phyloP scores from a whole-genome alignment of 164 flowering plant genomes.

The Tetracentron sinense region DNA sequence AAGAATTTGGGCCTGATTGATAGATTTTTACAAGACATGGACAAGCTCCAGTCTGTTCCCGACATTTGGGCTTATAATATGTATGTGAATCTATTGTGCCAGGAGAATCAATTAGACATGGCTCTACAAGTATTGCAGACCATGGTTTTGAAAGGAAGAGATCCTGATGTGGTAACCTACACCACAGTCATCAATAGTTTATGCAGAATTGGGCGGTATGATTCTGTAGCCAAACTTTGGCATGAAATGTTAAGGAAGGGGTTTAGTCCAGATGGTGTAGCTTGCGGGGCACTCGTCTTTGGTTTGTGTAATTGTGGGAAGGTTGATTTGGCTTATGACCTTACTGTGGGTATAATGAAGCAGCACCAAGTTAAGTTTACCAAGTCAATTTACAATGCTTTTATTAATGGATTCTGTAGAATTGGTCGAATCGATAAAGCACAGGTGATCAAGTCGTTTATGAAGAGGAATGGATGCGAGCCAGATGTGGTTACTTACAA shows the following conservation, averaged over 20 bases:
- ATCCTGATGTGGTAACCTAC: constrained; percentile 81
- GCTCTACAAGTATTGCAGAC: constrained; percentile 50
- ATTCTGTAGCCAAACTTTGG: constrained; percentile 66
- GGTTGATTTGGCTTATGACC: constrained; percentile 91
- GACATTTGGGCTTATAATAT: constrained; percentile 83
- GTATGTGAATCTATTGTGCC: constrained; percentile 62
- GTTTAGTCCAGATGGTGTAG: constrained; percentile 51
- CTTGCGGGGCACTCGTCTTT: constrained; percentile 71
- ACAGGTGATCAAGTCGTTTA: constrained; percentile 55
- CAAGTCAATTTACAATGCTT: constrained; percentile 56
- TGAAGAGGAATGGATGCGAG: constrained; percentile 66
- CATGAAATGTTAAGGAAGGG: constrained; percentile 57
- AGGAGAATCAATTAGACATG: constrained; percentile 44
- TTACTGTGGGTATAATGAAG: constrained; percentile 51
- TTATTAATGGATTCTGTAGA: constrained; percentile 81
- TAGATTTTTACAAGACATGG: constrained; percentile 62
- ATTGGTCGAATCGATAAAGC: constrained; percentile 73
- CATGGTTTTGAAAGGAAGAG: constrained; percentile 59
- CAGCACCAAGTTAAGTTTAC: constrained; percentile 35
- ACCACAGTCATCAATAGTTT: constrained; percentile 65
- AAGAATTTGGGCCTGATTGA: constrained; percentile 49
- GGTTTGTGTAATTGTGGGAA: constrained; percentile 64
- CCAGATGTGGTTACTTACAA: constrained; percentile 89
- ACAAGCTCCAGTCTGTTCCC: constrained; percentile 48
- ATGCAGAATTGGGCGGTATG: constrained; percentile 44